phyloP scores from a whole-genome alignment of 768 basidiomycete species.

The Amanita pseudoporphyria region DNA sequence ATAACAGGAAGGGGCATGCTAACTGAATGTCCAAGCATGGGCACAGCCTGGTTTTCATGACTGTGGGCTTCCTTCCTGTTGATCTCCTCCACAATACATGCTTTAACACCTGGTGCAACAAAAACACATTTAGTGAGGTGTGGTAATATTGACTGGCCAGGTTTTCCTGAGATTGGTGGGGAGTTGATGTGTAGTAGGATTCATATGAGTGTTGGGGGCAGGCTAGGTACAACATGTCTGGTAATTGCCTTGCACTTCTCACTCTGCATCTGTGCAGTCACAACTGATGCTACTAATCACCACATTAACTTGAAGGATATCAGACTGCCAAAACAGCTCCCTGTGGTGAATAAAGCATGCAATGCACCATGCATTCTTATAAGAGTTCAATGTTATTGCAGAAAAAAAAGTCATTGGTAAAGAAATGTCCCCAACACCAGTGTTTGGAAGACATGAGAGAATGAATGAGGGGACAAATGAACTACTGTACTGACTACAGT shows the following conservation, averaged over 20 bases:
- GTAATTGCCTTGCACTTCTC: constrained; percentile 5
- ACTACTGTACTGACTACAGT: too few relatives aligned
- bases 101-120: constrained; percentile 6
- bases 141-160: constrained; percentile 10
- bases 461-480: too few relatives aligned
- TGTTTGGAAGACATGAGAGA: constrained; percentile 1
- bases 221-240: constrained; percentile 1
- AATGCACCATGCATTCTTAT: constrained; percentile 6
- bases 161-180: constrained; percentile 9
- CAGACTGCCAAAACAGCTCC: constrained; percentile 1
- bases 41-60: not conserved
- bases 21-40: constrained; percentile 2
- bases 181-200: constrained; percentile 1
- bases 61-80: not conserved
- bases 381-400: constrained; percentile 4
- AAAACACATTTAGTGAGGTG: constrained; percentile 8
- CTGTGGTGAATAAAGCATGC: constrained; percentile 3
- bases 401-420: not conserved
- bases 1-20: constrained; percentile 5
- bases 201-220: not conserved
- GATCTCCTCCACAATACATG: not conserved
- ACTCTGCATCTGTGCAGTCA: too few relatives aligned
- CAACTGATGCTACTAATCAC: too few relatives aligned
- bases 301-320: too few relatives aligned
- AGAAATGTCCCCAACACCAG: constrained; percentile 6